phyloP scores from a whole-genome alignment of 495 filamentous ascomycete species.

The Lindgomyces ingoldianus region DNA sequence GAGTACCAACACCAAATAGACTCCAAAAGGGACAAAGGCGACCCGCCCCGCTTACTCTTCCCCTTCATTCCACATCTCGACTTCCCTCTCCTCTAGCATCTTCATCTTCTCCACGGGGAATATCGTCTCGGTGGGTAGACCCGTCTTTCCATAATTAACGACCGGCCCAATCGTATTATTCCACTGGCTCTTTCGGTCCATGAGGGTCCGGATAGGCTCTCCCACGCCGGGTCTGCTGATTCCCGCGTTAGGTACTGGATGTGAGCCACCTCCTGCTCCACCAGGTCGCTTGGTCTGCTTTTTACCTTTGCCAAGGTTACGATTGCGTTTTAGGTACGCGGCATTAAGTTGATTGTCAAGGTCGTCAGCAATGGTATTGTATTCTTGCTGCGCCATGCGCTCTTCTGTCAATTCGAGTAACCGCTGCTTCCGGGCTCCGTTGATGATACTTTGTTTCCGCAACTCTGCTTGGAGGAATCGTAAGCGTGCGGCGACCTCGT shows the following conservation, averaged over 20 bases:
- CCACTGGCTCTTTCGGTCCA: conserved; percentile 87
- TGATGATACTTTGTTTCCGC: conserved; percentile 74
- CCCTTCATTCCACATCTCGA: conserved; percentile 51
- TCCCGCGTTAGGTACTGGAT: conserved; percentile 53
- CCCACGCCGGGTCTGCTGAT: conserved; percentile 81
- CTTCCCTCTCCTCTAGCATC: conserved; percentile 65
- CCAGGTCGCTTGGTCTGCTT: conserved; percentile 80
- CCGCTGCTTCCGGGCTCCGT: conserved; percentile 85
- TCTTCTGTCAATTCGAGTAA: conserved; percentile 84
- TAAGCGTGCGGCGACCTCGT: conserved; percentile 88
- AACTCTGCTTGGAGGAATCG: conserved; percentile 81
- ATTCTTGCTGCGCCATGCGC: conserved; percentile 92
- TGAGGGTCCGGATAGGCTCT: conserved; percentile 81
- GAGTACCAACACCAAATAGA: no score
- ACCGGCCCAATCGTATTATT: conserved; percentile 82
- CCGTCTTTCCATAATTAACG: conserved; percentile 71
- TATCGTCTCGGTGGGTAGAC: conserved; percentile 62
- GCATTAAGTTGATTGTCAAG: conserved; percentile 93
- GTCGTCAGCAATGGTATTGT: conserved; percentile 93
- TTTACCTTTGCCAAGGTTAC: conserved; percentile 89
- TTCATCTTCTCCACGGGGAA: conserved; percentile 63
- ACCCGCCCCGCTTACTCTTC: no score
- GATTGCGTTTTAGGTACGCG: conserved; percentile 94
- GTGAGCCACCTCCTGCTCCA: conserved; percentile 57
- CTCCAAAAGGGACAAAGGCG: no score